Evolutionary conservation across 129 eudicot genomes (phyloP), one percentile per base, ranked within the genome.

Genomic region (Chrysanthemum lavandulifolium): DNA sequence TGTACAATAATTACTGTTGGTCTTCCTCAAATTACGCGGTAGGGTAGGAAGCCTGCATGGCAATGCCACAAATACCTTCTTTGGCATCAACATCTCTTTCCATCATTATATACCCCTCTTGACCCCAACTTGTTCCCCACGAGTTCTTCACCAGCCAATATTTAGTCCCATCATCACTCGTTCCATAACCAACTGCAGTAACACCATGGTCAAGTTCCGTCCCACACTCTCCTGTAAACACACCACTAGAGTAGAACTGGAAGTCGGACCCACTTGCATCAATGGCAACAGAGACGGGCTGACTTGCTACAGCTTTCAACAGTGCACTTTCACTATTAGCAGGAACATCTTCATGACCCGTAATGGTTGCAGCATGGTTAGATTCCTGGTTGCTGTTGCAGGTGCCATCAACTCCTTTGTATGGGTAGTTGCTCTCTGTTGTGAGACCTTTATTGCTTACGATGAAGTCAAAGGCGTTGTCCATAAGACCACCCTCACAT

Each of bases 191-290:
- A 61, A 77, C 76, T 19, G 81, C 71, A 13, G 76, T 69, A 60
- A 77, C 76, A 13, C 81, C 81, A 36, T 77, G 81, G 15, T 77
- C 81, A 21, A 69, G 81, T 19, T 78, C 76, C 2, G 76, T 71
- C 16, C 81, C 76, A 36, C 79, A 78, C 12, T 70, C 81, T n/a
- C 81, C 76, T 10, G 76, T 77, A 40, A 78, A 78, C 3, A 70
- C 81, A 15, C 81, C 72, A 0, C 31, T 70, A 0, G 78, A 72
- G 45, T 78, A 78, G 68, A 78, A 53, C 67, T 78, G 82, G 73
- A 78, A 78, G 73, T 72, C 78, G 5, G 69, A 57, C 60, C 83
- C 83, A 15, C 78, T 64, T 52, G 82, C 77, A 63, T 71, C 82
- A 54, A 71, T 71, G 73, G 83, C 79, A 15, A 79, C 79, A 11